Base-by-base conservation (phyloP, 768 basidiomycete species). In the Termitomyces sp. region DNA sequence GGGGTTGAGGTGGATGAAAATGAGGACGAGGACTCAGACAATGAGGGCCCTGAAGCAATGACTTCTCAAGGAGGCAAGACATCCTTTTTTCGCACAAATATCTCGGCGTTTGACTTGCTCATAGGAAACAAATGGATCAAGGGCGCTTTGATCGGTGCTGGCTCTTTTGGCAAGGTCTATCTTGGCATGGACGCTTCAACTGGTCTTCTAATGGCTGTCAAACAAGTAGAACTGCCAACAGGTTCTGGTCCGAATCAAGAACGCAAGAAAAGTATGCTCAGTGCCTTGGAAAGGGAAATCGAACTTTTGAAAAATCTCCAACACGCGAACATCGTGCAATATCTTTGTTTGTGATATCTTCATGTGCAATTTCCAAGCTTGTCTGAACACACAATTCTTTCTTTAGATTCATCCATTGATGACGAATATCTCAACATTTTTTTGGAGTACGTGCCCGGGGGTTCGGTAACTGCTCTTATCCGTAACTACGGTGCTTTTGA, bases 251-350 rank as follows among this genome's bases (percentile, higher is more conserved):
- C 88, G 4, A 96, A 96, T 70, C 91, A 96, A 70, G 95, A 95
- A 70, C 87, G 94, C 65, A 96, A 95, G 77, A 89, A 91, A 77
- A 87, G 84, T 73, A 98, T 98, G 95, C 84, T 94, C 12, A 91
- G 83, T 59, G 93, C 93, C 1, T 80, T 95, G 47, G 94, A 98
- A 73, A 86, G 91, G 43, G 97, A 99, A 75, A 98, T 98, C 63
- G 94, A 93, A 76, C 81, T 98, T 3, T 79, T 98, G 63, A 94
- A 95, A 71, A 91, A 94, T 60, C 77, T 97, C 55, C 91, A 96
- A 65, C 95, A 98, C 71, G 88, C 88, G 61, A 96, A 98, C 70
- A 98, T 99, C 62, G 97, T 99, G 29, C 96, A 98, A 77, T 99
- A 99, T 69, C 89, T 96, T 59, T 94, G 96, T 97, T 67, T 61